A percentile compares a stretch with the other conserved stretches of the same genome.
Evolutionary conservation across 306 rosid genomes (phyloP).

Genomic region (Fragaria ananassa): DNA sequence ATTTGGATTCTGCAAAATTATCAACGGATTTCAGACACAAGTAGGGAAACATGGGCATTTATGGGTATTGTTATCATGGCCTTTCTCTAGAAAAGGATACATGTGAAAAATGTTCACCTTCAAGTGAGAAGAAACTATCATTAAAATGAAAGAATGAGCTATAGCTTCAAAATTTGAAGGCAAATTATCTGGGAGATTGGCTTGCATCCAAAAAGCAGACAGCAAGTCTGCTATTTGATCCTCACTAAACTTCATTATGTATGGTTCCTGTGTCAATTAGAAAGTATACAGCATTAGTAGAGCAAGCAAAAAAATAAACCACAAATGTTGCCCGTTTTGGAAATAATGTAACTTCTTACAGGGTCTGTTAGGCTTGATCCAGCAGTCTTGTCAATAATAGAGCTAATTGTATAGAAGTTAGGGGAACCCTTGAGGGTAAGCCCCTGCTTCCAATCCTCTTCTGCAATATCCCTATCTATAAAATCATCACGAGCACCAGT

Average conservation of each 20-base stretch:
- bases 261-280: constrained; percentile 62
- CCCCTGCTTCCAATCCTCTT: constrained; percentile 67
- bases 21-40: constrained; percentile 11
- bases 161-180: constrained; percentile 90
- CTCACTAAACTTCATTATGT: constrained; percentile 73
- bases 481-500: constrained; percentile 37
- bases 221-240: constrained; percentile 84
- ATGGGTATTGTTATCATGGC: not conserved
- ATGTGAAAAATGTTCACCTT: constrained; percentile 49
- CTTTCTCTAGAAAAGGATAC: not conserved
- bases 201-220: constrained; percentile 92
- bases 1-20: constrained; percentile 57
- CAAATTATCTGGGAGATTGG: constrained; percentile 72
- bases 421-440: constrained; percentile 59
- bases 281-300: constrained; percentile 7
- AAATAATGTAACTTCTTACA: constrained; percentile 40
- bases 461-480: constrained; percentile 45
- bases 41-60: not conserved
- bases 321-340: constrained; percentile 6
- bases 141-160: constrained; percentile 66
- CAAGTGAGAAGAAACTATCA: constrained; percentile 60
- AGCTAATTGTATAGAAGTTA: constrained; percentile 57
- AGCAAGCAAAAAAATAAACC: constrained; percentile 9
- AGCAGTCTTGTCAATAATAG: constrained; percentile 65
- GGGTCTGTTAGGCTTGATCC: constrained; percentile 53